These are phyloP conservation scores for Lathyrus sativus DNA, from an alignment of 306 rosid genomes.

Conservation along the genomic window DNA sequence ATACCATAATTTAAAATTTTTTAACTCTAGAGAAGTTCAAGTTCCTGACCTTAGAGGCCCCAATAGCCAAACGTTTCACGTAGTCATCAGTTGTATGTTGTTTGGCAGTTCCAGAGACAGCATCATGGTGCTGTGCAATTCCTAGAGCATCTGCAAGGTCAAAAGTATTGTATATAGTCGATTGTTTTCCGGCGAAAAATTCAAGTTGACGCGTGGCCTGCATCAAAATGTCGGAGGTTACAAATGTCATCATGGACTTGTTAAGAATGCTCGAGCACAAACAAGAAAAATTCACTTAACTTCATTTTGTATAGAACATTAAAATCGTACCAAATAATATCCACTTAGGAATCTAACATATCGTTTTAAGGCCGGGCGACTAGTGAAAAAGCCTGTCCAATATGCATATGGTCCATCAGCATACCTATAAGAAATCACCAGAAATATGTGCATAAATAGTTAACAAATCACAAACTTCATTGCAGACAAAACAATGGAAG, in stretches of 20 bases:
- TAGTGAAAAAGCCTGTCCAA: constrained; percentile 87
- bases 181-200: constrained; percentile 56
- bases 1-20: neutral
- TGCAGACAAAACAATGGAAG: constrained; percentile 13
- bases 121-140: constrained; percentile 88
- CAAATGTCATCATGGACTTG: constrained; percentile 9
- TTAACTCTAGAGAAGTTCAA: constrained; percentile 6
- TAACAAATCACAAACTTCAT: constrained; percentile 12
- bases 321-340: constrained; percentile 72
- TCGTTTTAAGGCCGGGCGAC: constrained; percentile 79
- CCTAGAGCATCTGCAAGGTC: constrained; percentile 85
- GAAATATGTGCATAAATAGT: constrained; percentile 16
- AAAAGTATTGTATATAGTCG: constrained; percentile 40
- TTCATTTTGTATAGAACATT: constrained; percentile 10
- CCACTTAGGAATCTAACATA: constrained; percentile 75
- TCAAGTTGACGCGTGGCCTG: constrained; percentile 84
- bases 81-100: constrained; percentile 90
- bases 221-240: constrained; percentile 24
- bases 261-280: constrained; percentile 1
- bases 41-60: constrained; percentile 67
- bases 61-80: constrained; percentile 70
- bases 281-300: constrained; percentile 8
- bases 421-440: constrained; percentile 57
- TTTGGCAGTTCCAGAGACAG: constrained; percentile 78
- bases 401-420: constrained; percentile 68